A percentile compares a stretch with the other conserved stretches of the same genome.
Conservation (phyloP, 2,329 filamentous ascomycete species). For the Paecilomyces sp. region DNA sequence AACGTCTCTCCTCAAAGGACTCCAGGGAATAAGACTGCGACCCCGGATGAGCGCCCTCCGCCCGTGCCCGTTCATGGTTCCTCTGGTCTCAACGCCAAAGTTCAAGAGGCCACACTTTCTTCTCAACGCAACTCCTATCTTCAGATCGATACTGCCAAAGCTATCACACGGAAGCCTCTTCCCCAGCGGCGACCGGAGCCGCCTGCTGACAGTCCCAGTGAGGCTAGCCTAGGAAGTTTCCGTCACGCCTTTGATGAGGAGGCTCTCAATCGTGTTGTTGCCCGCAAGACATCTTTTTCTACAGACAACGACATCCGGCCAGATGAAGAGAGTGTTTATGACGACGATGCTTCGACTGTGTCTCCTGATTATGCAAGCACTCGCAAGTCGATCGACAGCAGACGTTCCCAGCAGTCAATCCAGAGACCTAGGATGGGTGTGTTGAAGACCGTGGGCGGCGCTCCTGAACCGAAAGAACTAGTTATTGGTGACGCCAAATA, state of each 20-base stretch:
- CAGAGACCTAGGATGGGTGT: conserved; percentile 68
- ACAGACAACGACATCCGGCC: conserved; percentile 16
- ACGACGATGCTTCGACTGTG: conserved; percentile 48
- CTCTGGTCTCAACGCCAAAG: neutral
- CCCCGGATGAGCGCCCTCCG: conserved; percentile 4
- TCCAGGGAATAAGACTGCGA: conserved; percentile 3
- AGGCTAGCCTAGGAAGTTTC: conserved; percentile 35
- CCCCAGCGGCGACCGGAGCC: conserved; percentile 27
- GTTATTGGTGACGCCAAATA: conserved; percentile 43
- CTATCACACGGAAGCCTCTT: conserved; percentile 47
- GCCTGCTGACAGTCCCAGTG: conserved; percentile 11
- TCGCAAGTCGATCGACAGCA: conserved; percentile 44
- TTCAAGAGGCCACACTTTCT: neutral
- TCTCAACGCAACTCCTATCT: conserved; percentile 2
- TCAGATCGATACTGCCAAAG: conserved; percentile 34
- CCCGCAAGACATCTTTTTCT: conserved; percentile 18
- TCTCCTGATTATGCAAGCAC: conserved; percentile 77
- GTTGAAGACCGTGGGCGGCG: conserved; percentile 65
- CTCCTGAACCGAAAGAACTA: conserved; percentile 34
- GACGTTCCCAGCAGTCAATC: conserved; percentile 30
- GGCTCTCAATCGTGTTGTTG: conserved; percentile 44
- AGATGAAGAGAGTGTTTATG: conserved; percentile 45
- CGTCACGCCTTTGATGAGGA: conserved; percentile 39
- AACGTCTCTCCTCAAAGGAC: conserved; percentile 11
- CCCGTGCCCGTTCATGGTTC: conserved; percentile 4